Percentiles rank a stretch among this genome's conserved stretches.
phyloP scores from a whole-genome alignment of 306 rosid genomes.

The Fragaria iinumae region DNA sequence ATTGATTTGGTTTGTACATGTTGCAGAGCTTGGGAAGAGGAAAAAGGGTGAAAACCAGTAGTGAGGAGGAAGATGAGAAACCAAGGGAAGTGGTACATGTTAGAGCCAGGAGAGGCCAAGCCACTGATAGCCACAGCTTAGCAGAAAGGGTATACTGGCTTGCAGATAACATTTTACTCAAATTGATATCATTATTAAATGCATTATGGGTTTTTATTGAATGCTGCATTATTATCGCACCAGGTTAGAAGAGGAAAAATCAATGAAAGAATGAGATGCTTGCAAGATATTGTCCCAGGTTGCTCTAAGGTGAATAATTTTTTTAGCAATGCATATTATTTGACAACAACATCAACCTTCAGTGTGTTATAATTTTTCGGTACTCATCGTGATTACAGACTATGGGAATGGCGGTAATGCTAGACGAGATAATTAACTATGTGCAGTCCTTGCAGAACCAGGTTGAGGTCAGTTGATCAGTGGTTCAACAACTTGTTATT shows the following conservation, averaged over 20 bases:
- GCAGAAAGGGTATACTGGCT: constrained; percentile 84
- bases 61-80: constrained; percentile 55
- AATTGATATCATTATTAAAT: neutral
- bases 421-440: constrained; percentile 95
- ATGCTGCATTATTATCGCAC: constrained; percentile 16
- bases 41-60: constrained; percentile 53
- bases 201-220: neutral
- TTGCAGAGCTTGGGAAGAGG: constrained; percentile 65
- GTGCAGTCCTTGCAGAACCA: constrained; percentile 96
- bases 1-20: neutral
- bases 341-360: neutral
- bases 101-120: constrained; percentile 99
- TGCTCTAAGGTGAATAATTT: constrained; percentile 69
- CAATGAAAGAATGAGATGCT: constrained; percentile 81
- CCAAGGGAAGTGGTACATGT: constrained; percentile 87
- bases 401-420: constrained; percentile 98
- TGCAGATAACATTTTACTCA: neutral
- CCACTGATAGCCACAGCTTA: constrained; percentile 94
- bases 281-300: constrained; percentile 93
- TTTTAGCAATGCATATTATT: neutral
- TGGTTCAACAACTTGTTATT: neutral
- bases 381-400: constrained; percentile 48
- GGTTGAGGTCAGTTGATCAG: constrained; percentile 64
- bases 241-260: constrained; percentile 98
- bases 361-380: neutral